A percentile compares a stretch with the other conserved stretches of the same genome.
phyloP scores from a whole-genome alignment of 495 filamentous ascomycete genomes.

The Elasticomyces elasticus region DNA sequence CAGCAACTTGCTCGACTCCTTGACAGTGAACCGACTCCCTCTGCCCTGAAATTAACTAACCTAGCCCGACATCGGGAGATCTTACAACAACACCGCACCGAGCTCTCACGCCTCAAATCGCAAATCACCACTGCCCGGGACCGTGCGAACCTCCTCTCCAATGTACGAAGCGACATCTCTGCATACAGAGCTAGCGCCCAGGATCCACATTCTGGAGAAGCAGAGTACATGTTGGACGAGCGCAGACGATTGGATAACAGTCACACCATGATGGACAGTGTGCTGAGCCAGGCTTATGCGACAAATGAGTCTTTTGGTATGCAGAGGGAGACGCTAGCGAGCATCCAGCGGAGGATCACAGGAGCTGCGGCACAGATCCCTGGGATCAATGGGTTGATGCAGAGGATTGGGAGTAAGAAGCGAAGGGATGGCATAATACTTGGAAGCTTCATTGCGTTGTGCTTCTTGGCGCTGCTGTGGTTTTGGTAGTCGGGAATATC shows the following conservation, averaged over 20 bases:
- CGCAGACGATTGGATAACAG: constrained; percentile 72
- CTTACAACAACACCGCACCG: constrained; percentile 74
- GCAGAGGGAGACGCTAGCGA: constrained; percentile 76
- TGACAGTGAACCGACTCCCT: constrained; percentile 88
- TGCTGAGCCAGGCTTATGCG: constrained; percentile 93
- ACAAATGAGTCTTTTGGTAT: constrained; percentile 83
- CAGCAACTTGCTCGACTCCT: constrained; percentile 78
- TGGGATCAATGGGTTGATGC: constrained; percentile 86
- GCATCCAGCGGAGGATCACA: constrained; percentile 80
- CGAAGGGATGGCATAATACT: constrained; percentile 90
- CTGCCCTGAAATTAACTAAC: constrained; percentile 89
- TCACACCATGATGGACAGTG: constrained; percentile 76
- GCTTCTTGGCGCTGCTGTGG: constrained; percentile 76
- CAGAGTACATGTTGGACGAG: constrained; percentile 96
- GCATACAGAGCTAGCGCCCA: constrained; percentile 50
- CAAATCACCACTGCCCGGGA: constrained; percentile 64
- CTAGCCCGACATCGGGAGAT: constrained; percentile 85
- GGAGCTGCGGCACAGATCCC: constrained; percentile 81
- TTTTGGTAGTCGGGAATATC: no score
- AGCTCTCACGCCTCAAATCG: constrained; percentile 61
- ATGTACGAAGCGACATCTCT: constrained; percentile 83
- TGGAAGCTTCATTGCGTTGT: constrained; percentile 79
- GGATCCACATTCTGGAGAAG: constrained; percentile 72
- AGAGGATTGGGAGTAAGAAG: constrained; percentile 89
- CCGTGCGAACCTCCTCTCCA: constrained; percentile 82